phyloP scores from a whole-genome alignment of 2,329 filamentous ascomycete genomes.

The Pestalotiopsis sp. region DNA sequence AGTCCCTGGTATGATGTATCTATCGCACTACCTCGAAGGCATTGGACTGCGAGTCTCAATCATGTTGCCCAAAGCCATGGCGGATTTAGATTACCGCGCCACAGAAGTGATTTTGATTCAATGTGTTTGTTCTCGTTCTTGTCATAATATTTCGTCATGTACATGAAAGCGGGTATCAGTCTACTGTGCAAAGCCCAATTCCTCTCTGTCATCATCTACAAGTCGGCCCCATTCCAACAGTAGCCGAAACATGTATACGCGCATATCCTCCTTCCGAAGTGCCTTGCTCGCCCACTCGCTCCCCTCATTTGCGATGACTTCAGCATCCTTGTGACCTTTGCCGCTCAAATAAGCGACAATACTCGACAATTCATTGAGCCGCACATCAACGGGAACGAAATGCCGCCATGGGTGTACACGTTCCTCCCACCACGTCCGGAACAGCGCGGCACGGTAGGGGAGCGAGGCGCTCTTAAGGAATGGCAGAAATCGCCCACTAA shows the following conservation, averaged over 20 bases:
- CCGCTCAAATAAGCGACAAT: constrained; percentile 31
- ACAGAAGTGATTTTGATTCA: too few relatives aligned
- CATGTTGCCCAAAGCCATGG: too few relatives aligned
- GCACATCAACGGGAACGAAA: constrained; percentile 62
- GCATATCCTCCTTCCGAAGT: constrained; percentile 59
- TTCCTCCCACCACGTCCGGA: constrained; percentile 67
- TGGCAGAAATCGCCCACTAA: constrained; percentile 49
- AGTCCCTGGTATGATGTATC: too few relatives aligned
- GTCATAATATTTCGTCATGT: background rate
- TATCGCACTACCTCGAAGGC: too few relatives aligned
- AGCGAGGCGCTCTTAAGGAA: constrained; percentile 55
- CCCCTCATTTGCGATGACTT: constrained; percentile 54
- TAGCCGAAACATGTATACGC: constrained; percentile 58
- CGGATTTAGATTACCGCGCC: too few relatives aligned
- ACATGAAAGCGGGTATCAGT: too few relatives aligned
- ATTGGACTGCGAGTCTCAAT: too few relatives aligned
- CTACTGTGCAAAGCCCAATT: constrained; percentile 31
- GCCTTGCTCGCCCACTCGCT: constrained; percentile 58
- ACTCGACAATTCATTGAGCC: constrained; percentile 27
- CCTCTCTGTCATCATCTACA: constrained; percentile 40
- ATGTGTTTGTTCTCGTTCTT: background rate
- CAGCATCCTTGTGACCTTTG: constrained; percentile 35
- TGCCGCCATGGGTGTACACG: constrained; percentile 64
- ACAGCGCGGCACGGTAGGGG: constrained; percentile 62
- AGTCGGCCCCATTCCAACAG: constrained; percentile 50